Conservation (phyloP, 495 filamentous ascomycete species). For the Xylona heveae region DNA sequence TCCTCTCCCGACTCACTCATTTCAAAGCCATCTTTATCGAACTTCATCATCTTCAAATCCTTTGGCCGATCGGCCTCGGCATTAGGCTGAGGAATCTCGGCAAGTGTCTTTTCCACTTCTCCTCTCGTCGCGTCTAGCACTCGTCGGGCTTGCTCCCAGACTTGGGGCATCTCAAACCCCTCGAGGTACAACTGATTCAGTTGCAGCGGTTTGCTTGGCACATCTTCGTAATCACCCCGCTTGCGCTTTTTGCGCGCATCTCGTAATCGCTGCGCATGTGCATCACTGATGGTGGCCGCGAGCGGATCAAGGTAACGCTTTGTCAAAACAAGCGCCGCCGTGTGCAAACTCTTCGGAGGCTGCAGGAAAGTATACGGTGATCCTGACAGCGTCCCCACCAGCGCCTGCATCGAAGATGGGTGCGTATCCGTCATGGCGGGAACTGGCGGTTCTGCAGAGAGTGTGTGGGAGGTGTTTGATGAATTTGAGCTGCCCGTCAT, state of each 20-base stretch:
- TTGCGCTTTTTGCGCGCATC: conserved; percentile 45
- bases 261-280: conserved; percentile 35
- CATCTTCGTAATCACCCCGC: conserved; percentile 19
- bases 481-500: too few species aligned
- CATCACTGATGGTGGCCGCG: conserved; percentile 42
- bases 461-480: too few species aligned
- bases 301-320: conserved; percentile 61
- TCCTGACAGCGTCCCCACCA: conserved; percentile 3
- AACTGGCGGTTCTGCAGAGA: too few species aligned
- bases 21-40: conserved; percentile 27
- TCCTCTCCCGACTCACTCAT: conserved; percentile 16
- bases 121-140: conserved; percentile 39
- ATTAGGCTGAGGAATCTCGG: not conserved
- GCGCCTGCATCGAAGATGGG: too few species aligned
- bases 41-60: conserved; percentile 16
- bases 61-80: conserved; percentile 1
- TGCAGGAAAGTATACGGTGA: conserved; percentile 41
- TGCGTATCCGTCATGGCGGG: too few species aligned
- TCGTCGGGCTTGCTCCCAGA: conserved; percentile 82
- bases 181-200: conserved; percentile 63
- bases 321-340: conserved; percentile 40
- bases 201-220: conserved; percentile 30
- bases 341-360: conserved; percentile 38
- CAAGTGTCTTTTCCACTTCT: conserved; percentile 23
- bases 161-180: conserved; percentile 70